Evolutionary conservation across 306 rosid genomes (phyloP), one percentile per base, ranked within the genome.

Genomic region (Crotalaria pallida): DNA sequence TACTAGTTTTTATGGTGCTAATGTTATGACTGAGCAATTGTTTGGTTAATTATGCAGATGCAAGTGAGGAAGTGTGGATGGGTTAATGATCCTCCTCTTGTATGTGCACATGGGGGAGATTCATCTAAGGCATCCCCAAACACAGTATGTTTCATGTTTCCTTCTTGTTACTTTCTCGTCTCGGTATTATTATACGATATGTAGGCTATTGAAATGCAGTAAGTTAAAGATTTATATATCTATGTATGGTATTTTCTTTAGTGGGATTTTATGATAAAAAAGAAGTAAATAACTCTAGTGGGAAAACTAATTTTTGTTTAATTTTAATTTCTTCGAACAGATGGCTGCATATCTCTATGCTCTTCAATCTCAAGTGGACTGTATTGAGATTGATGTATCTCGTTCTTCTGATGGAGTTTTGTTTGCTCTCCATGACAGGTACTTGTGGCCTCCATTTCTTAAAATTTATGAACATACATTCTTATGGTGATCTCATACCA

Each of bases 81-180:
- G 98, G 63, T 92, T 10, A 60, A 63, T 6, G 65, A 71, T 66
- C 96, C 98, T 52, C 96, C 98, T 71, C 88, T 92, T 22, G 77
- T 92, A 1, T 92, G 98, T 69, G 98, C 98, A 0, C 98, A 92
- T 75, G 96, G 96, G 3, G 98, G 98, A 13, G 96, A 92, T 82
- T 89, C 98, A 0, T 79, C 84, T 27, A 80, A 71, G 49, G 98
- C 96, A 16, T 82, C 78, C 53, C 87, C 98, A 16, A 92, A 89
- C 88, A 89, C 98, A 0, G 98, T 92, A 61, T 4, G 55, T 26
- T 18, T 62, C 16, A 6, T 60, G 10, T 60, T 10, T 52, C n/a
- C 51, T 1, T 41, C 24, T 49, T n/a, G 21, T 26, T 58, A 19
- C 33, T 38, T 29, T 33, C 27, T 26, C 7, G 0, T 22, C 3